Base-by-base conservation (phyloP, 805 yeast species). In the Scheffersomyces stipitis region DNA sequence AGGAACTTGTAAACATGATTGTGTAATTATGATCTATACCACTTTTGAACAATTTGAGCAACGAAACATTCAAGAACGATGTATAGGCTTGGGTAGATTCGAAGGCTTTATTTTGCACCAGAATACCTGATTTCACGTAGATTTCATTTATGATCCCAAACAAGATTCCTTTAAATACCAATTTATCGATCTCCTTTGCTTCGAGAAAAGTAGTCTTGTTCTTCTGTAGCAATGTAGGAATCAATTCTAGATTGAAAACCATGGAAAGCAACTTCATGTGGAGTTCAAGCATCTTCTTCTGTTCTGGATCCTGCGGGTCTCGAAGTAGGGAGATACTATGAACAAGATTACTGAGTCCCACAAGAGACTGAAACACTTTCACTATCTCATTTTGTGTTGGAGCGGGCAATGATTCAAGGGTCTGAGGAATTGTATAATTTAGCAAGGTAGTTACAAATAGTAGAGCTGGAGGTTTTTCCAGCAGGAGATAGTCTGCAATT, bases 261-360 rank as follows among this genome's bases (percentile, higher is more conserved):
- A 31, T 28, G 15, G 27, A 40, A 3, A 52, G 42, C 6, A 54
- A 46, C 13, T 28, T 36, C 7, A 34, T 20, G 28, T 48, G 46
- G 6, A 45, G 31, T 16, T 39, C 36, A 13, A 46, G 36, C 3
- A 35, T 31, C 12, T 33, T 26, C 12, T 13, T 5, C 15, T 4
- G 18, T 9, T 4, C 15, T 8, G 16, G 26, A 16, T 8, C 28
- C 18, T 15, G 7, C 13, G 8, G 27, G 13, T 39, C 35, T 18
- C 28, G 13, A 23, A 29, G 17, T 4, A 26, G 10, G n/a, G 34
- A 33, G 3, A 58, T 29, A 27, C 44, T 53, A 10, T 45, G 40
- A n/a, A 54, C 14, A 9, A 66, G 40, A 26, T 64, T 61, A 1
- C 72, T 66, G 4, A 68, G 33, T 1, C 72, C 73, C 2, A 44